phyloP scores from a whole-genome alignment of 208 protist genomes.

The Trypanosoma conorhini region DNA sequence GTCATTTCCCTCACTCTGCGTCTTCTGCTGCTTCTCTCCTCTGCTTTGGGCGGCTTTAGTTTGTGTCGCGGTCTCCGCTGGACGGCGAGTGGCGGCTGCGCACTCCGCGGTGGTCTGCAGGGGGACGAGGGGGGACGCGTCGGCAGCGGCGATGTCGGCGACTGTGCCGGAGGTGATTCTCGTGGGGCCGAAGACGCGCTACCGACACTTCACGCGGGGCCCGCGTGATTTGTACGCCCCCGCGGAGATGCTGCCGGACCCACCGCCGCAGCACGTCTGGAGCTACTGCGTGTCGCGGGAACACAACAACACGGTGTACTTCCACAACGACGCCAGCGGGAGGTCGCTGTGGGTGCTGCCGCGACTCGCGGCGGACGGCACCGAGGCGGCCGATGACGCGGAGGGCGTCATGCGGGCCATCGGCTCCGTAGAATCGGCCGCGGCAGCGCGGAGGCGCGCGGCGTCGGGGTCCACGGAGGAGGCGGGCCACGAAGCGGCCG shows the following conservation, averaged over 20 bases:
- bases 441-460: slow-evolving; percentile 24
- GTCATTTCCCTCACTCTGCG: background rate
- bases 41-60: background rate
- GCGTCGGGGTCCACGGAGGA: background rate
- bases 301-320: slow-evolving; percentile 63
- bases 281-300: slow-evolving; percentile 50
- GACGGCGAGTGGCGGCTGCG: background rate
- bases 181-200: slow-evolving; percentile 43
- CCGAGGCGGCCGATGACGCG: background rate
- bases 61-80: background rate
- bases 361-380: slow-evolving; percentile 31
- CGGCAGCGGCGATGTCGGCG: background rate
- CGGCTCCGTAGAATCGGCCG: slow-evolving; percentile 30
- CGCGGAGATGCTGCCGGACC: slow-evolving; percentile 30
- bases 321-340: slow-evolving; percentile 42
- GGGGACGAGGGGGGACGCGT: background rate
- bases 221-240: slow-evolving; percentile 58
- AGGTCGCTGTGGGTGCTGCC: slow-evolving; percentile 70
- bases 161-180: slow-evolving; percentile 51
- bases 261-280: slow-evolving; percentile 42
- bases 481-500: background rate
- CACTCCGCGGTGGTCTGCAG: background rate
- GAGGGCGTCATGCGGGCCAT: slow-evolving; percentile 18
- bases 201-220: slow-evolving; percentile 42
- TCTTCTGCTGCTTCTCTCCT: background rate